Conservation (phyloP, 345 rosid species). For the Eucalyptus regnans region DNA sequence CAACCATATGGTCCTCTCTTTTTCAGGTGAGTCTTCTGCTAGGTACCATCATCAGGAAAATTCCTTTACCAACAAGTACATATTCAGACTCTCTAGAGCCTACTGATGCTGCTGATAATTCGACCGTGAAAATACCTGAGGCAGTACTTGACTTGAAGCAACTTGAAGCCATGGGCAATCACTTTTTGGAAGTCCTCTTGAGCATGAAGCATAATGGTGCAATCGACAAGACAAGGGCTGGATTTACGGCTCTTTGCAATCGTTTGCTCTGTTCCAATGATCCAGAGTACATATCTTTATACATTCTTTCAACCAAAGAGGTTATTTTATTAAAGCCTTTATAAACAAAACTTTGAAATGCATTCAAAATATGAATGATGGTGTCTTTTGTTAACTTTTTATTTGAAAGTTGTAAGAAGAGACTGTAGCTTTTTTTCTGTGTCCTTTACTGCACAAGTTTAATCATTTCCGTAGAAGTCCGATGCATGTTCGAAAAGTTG, state of each 20-base stretch:
- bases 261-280: constrained; percentile 92
- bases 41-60: constrained; percentile 80
- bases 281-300: constrained; percentile 31
- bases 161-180: constrained; percentile 79
- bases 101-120: constrained; percentile 19
- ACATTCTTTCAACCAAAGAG: background rate
- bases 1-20: background rate
- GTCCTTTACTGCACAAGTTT: background rate
- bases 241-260: constrained; percentile 94
- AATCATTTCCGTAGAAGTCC: background rate
- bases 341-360: background rate
- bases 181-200: constrained; percentile 90
- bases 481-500: background rate
- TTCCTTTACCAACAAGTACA: constrained; percentile 61
- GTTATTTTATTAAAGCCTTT: background rate
- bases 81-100: constrained; percentile 21
- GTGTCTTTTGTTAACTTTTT: background rate
- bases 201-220: constrained; percentile 99
- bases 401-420: background rate
- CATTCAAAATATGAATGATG: background rate
- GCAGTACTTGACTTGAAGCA: constrained; percentile 67
- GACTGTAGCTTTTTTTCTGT: background rate
- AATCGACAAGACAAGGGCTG: constrained; percentile 96
- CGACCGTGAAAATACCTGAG: constrained; percentile 7
- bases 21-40: constrained; percentile 92